Evolutionary conservation across 78 protist genomes (phyloP), one percentile per base, ranked within the genome.

Genomic region (Tieghemostelium lacteum): DNA sequence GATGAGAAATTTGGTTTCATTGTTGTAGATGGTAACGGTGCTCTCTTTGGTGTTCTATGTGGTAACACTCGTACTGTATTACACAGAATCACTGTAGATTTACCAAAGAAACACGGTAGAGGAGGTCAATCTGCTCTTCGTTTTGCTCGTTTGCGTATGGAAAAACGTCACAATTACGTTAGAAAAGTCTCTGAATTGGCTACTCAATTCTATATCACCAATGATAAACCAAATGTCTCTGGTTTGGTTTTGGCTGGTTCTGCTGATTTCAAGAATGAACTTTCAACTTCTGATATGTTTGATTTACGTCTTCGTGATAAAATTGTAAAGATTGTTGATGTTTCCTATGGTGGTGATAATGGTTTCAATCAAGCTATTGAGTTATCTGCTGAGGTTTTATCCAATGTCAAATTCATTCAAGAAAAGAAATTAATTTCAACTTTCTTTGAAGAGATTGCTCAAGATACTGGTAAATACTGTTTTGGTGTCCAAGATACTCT

Each of bases 321-420:
- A 64, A 85, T 99, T 20, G 58, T 98, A 37, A 97, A 97, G 92
- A 49, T 96, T n/a, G 98, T 96, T 54, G 99, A 97, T 66, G 94
- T 96, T 16, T 94, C 98, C 3, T 96, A 97, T 71, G 98, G 98
- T 16, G 98, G 98, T 22, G 99, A 99, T 85, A 96, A 94, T 94
- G 99, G 99, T 31, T 97, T 99, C 98, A 99, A 97, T 95, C 99
- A 98, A 96, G 99, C 99, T 29, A 99, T 99, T 55, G 99, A 99
- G 54, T 77, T 96, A n/a, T 40, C 98, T 2, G 86, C 77, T 2
- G 99, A 99, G 60, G 49, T 78, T 6, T 88, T 99, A 20, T 57
- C 95, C 26, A 93, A 96, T 74, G 99, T 99, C 67, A 97, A 98
- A 93, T 97, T 98, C 67, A 69, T 99, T 31, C 94, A 98, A 85